Base-by-base conservation (phyloP, 208 protist genomes). In the Novymonas esmeraldas region DNA sequence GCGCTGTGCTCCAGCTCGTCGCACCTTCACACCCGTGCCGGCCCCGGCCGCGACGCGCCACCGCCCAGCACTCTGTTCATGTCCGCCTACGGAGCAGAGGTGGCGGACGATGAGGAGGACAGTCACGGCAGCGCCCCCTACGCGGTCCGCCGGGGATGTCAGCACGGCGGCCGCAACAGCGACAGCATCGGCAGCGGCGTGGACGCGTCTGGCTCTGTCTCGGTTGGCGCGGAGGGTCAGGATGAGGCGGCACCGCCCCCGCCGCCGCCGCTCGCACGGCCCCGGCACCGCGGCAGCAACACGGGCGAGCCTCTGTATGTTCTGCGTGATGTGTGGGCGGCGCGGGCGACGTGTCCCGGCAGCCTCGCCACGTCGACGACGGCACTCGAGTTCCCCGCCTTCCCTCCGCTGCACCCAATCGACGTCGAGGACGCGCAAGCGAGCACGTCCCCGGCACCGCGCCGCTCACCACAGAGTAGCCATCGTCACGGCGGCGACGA, bases 51-150 rank as follows among this genome's bases (percentile, higher is more conserved):
- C n/a, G n/a, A n/a, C n/a, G n/a, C n/a, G 36, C 7, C 20, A 20
- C 61, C 44, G 11, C 70, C 52, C n/a, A 69, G 55, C 55, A 68
- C 70, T 4, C 9, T 78, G 20, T 71, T 73, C 52, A 67, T 72
- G 31, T 82, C 77, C 31, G 57, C 77, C 39, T 74, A 72, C 72
- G 67, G 55, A 9, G 61, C 61, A 0, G 70, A 75, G 33, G 31
- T 62, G n/a, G 66, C 20, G 28, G 70, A 76, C 16, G 77, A 76
- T 13, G 77, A 82, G 3, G 79, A 84, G 18, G 69, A 72, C 24
- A 34, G 2, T 3, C 57, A 44, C 1, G 33, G 51, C 5, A 38
- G 41, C 51, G 48, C 50, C 28, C 5, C 10, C 29, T 60, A 59
- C 55, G 38, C 44, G 6, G 6, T 36, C 4, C 61, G 54, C 5